Conservation (phyloP, 2,329 filamentous ascomycete species). For the Penicillium glabrum region DNA sequence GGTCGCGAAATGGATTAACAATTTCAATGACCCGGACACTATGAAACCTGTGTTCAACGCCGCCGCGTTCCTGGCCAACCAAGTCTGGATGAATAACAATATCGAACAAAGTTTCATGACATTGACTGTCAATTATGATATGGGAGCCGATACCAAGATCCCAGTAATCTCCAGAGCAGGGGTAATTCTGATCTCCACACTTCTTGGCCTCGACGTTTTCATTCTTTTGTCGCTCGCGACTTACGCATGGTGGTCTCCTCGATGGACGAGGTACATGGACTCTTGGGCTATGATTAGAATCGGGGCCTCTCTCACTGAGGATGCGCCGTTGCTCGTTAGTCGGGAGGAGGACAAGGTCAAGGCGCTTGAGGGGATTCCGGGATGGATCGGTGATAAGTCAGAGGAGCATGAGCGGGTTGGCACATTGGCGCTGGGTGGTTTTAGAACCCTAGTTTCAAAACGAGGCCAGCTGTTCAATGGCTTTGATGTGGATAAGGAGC, state of each 20-base stretch:
- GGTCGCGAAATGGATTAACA: not conserved
- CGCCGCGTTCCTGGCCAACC: not conserved
- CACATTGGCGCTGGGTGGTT: not conserved
- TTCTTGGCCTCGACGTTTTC: conserved; percentile 10
- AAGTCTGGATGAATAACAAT: not conserved
- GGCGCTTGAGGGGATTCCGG: conserved; percentile 14
- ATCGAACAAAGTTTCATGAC: not conserved
- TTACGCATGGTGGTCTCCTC: conserved; percentile 11
- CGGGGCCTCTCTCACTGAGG: conserved; percentile 10
- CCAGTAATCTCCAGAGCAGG: conserved; percentile 5
- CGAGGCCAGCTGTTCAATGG: not conserved
- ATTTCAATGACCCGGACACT: not conserved
- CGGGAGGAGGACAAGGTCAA: not conserved
- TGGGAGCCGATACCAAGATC: not conserved
- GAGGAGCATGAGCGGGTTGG: not conserved
- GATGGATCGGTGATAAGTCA: not conserved
- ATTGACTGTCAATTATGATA: not conserved
- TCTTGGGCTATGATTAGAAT: conserved; percentile 22
- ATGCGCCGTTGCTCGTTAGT: conserved; percentile 12
- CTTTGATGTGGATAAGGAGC: not conserved
- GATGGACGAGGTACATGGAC: conserved; percentile 20
- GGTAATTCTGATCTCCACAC: conserved; percentile 7
- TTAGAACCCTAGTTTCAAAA: not conserved
- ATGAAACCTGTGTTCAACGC: not conserved
- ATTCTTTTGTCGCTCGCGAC: conserved; percentile 10